phyloP scores from a whole-genome alignment of 129 eudicot genomes.

The Rutidosis leptorrhynchoides region DNA sequence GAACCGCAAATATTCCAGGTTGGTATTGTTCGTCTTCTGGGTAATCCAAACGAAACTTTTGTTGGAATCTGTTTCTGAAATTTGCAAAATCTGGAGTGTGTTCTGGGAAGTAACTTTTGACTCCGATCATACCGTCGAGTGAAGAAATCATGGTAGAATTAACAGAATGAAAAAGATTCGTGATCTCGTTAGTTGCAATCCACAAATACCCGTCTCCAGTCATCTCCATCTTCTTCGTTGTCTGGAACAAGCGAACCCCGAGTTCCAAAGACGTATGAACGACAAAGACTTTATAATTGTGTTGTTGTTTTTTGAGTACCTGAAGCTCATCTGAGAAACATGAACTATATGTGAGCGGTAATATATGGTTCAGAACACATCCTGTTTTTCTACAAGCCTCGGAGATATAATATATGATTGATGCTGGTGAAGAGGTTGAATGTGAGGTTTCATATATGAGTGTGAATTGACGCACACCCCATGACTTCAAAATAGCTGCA shows the following conservation, averaged over 20 bases:
- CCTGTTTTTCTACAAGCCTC: conserved; percentile 35
- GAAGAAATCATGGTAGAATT: conserved; percentile 33
- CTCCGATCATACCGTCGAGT: conserved; percentile 62
- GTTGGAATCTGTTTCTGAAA: conserved; percentile 34
- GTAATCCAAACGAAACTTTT: conserved; percentile 31
- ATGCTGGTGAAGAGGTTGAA: conserved; percentile 23
- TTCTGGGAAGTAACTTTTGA: conserved; percentile 42
- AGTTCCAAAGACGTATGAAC: conserved; percentile 42
- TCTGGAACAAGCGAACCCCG: conserved; percentile 40
- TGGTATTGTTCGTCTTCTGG: conserved; percentile 44
- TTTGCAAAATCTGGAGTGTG: conserved; percentile 20
- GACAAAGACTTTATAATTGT: conserved; percentile 39
- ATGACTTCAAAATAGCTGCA: conserved; percentile 45
- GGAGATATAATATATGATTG: conserved; percentile 33
- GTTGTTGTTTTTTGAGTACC: conserved; percentile 33
- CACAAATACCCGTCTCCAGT: conserved; percentile 49
- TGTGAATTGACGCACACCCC: conserved; percentile 29
- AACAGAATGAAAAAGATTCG: conserved; percentile 41
- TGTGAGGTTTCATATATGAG: conserved; percentile 35
- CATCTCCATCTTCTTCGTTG: conserved; percentile 47
- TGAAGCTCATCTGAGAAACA: conserved; percentile 31
- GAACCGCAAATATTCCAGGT: conserved; percentile 47
- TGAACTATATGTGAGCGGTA: conserved; percentile 34
- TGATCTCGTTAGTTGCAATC: conserved; percentile 45
- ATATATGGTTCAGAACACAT: conserved; percentile 25